Evolutionary conservation across 768 basidiomycete species (phyloP).

Genomic region (Chalciporus piperatus): DNA sequence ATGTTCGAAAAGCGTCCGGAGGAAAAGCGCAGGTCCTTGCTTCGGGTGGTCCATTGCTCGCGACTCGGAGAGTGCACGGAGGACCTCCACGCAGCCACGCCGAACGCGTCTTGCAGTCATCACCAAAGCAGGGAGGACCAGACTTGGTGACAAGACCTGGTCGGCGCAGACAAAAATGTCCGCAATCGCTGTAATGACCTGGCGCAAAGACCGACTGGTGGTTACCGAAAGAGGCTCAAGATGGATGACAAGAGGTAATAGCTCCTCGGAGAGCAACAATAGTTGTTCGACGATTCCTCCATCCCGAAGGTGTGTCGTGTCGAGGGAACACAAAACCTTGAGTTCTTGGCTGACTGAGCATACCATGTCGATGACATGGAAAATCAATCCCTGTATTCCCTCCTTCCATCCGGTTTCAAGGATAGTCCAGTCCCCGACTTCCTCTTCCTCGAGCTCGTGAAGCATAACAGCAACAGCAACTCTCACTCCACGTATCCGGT

Average conservation of each 20-base stretch:
- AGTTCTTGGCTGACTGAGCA: constrained; percentile 51
- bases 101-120: constrained; percentile 38
- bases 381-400: constrained; percentile 52
- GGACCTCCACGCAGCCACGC: constrained; percentile 50
- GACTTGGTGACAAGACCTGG: constrained; percentile 40
- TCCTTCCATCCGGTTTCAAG: constrained; percentile 62
- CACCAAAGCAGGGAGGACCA: constrained; percentile 24
- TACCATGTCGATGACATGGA: constrained; percentile 54
- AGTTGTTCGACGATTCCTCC: constrained; percentile 50
- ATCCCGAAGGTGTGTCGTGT: constrained; percentile 34
- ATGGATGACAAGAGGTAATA: constrained; percentile 48
- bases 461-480: constrained; percentile 59
- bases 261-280: constrained; percentile 51
- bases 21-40: constrained; percentile 47
- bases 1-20: constrained; percentile 56
- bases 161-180: constrained; percentile 59
- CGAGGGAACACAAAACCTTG: constrained; percentile 47
- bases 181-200: constrained; percentile 41
- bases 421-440: constrained; percentile 53
- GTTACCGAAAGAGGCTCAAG: constrained; percentile 49
- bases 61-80: constrained; percentile 37
- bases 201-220: constrained; percentile 47
- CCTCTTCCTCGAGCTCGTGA: constrained; percentile 48
- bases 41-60: constrained; percentile 34
- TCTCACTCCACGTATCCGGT: constrained; percentile 56